Conservation (phyloP, 805 yeast genomes). For the Wickerhamiella domercqiae region DNA sequence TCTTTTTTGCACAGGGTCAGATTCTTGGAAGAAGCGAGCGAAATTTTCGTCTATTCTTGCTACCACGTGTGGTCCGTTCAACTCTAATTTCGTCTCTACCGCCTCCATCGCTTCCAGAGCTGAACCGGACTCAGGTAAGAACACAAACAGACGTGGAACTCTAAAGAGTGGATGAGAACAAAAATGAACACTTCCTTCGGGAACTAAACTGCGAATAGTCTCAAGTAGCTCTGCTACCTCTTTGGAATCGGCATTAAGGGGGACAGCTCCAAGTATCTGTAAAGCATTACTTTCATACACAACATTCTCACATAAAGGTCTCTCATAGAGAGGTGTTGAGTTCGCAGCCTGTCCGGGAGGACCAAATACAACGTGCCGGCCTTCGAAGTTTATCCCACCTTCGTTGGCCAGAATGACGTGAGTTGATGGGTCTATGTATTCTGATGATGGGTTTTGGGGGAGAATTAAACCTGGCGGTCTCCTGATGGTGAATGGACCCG, state of each 20-base stretch:
- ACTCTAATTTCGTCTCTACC: too few species aligned
- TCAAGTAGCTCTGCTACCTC: constrained; percentile 29
- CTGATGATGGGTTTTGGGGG: not conserved
- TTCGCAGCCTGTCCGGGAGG: not conserved
- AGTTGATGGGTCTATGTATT: constrained; percentile 2
- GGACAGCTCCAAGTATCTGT: constrained; percentile 3
- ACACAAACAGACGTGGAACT: constrained; percentile 40
- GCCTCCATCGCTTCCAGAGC: too few species aligned
- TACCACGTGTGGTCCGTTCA: too few species aligned
- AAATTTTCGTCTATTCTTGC: not conserved
- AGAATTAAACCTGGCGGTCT: constrained; percentile 8
- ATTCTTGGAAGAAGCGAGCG: not conserved
- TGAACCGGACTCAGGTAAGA: too few species aligned
- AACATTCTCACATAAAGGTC: not conserved
- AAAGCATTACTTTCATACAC: not conserved
- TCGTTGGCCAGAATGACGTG: not conserved
- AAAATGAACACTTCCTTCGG: too few species aligned
- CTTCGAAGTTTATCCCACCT: not conserved
- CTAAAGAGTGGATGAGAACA: too few species aligned
- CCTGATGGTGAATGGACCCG: constrained; percentile 3
- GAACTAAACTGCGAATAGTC: constrained; percentile 42
- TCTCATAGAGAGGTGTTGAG: not conserved
- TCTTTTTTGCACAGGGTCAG: not conserved
- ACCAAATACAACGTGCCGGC: not conserved
- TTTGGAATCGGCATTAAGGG: not conserved